Evolutionary conservation across 148 eudicot species (phyloP).

Genomic region (Nepenthes gracilis): DNA sequence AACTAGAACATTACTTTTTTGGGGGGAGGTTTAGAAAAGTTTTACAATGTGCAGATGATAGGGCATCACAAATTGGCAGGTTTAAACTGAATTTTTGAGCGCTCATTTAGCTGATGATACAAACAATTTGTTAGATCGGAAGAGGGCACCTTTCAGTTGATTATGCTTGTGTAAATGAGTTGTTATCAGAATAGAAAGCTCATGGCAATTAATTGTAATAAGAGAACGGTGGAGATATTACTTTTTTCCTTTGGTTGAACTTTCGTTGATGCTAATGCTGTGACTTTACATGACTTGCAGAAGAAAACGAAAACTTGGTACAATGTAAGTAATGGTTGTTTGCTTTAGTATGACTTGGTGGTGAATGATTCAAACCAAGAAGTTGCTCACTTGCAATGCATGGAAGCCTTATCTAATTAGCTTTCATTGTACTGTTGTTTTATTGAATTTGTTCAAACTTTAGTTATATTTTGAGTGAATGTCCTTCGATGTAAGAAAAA

Average conservation of each 20-base stretch:
- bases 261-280: not conserved
- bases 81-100: slow-evolving; percentile 67
- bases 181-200: slow-evolving; percentile 63
- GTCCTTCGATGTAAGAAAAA: too few species aligned
- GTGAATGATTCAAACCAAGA: too few species aligned
- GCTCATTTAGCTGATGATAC: slow-evolving; percentile 28
- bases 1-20: not conserved
- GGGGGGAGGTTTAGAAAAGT: slow-evolving; percentile 2
- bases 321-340: slow-evolving; percentile 22
- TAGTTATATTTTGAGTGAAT: too few species aligned
- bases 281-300: slow-evolving; percentile 20
- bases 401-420: too few species aligned
- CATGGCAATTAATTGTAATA: not conserved
- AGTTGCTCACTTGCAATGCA: too few species aligned
- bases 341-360: too few species aligned
- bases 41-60: slow-evolving; percentile 8
- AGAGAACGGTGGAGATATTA: not conserved
- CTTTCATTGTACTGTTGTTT: too few species aligned
- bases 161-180: slow-evolving; percentile 94
- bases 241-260: not conserved
- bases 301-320: slow-evolving; percentile 66
- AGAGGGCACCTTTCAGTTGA: slow-evolving; percentile 84
- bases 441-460: too few species aligned
- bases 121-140: slow-evolving; percentile 36
- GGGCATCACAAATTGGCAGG: slow-evolving; percentile 73